Evolutionary conservation across 2,329 filamentous ascomycete species (phyloP), one percentile per base, ranked within the genome.

Genomic region (Fusarium sp.): DNA sequence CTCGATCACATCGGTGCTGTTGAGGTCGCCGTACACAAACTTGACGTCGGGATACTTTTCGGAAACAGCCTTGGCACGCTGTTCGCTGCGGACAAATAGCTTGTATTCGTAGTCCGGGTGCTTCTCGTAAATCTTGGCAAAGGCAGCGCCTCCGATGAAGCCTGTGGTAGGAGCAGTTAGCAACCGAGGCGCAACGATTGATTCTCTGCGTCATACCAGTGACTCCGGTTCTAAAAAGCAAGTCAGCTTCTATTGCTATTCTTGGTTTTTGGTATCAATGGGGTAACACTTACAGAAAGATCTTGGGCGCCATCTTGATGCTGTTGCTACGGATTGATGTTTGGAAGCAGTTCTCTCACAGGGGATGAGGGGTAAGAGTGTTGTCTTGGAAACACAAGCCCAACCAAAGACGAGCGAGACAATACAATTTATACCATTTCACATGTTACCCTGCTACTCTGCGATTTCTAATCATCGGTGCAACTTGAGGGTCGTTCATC

Each of bases 61-160:
- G 9, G 80, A 80, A 35, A 92, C 82, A 0, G 73, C 72, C 20
- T 84, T 82, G 6, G 81, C 87, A 18, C 87, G 86, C 18, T 83
- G 80, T 67, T 86, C 82, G 70, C 84, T 85, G 20, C 89, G 85
- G 6, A 90, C 82, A 3, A 90, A 82, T 6, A 86, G 79, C 1
- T 83, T 82, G 65, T 84, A 85, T 11, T 86, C 81, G 66, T 84
- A 87, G n/a, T 88, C 84, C 4, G 86, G 86, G 64, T 88, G 84
- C 10, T 84, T 79, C 8, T 83, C 76, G 64, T 82, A 75, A 8
- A 90, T 78, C 16, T 81, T 78, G 58, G 86, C 82, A 41, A 90
- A 84, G 7, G 84, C 83, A 39, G 87, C 84, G 8, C 88, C 88
- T 48, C 88, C 88, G 64, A 90, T 84, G 76, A 87, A 90, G 68